phyloP scores from a whole-genome alignment of 31 red algal genomes.

The Bonnemaisonia californica region DNA sequence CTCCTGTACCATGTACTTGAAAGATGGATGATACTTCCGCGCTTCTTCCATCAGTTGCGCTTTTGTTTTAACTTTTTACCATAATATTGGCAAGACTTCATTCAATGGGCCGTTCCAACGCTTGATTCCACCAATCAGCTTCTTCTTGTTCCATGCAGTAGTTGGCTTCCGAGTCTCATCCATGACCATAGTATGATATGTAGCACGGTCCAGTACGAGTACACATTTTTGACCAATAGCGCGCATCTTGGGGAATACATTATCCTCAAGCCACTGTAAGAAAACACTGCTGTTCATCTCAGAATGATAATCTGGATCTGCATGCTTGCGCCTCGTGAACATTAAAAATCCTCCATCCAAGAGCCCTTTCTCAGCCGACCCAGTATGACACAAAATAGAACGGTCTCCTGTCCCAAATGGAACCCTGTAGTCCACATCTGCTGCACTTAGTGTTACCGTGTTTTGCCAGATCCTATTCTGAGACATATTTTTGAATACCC shows the following conservation, averaged over 20 bases:
- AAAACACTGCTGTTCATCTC: neutral
- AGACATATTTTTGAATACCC: constrained; percentile 27
- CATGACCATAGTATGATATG: neutral
- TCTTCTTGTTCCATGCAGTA: neutral
- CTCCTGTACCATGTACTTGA: neutral
- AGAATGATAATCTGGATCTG: constrained; percentile 7
- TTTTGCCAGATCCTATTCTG: neutral
- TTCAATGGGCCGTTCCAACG: neutral
- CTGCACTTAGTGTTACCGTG: neutral
- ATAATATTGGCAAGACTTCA: neutral
- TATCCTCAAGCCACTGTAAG: neutral
- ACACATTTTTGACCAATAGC: neutral
- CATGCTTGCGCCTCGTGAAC: constrained; percentile 14
- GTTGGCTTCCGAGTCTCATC: neutral
- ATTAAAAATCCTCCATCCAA: constrained; percentile 2
- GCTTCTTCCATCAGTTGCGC: neutral
- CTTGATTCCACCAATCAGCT: neutral
- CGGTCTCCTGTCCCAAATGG: neutral
- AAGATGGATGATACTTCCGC: neutral
- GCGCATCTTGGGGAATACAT: constrained; percentile 7
- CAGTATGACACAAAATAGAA: neutral
- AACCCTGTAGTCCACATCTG: neutral
- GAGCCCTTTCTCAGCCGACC: constrained; percentile 1
- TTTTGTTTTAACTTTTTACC: neutral
- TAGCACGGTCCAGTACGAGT: neutral